Percentiles rank a stretch among this genome's conserved stretches.
These are phyloP conservation scores for Macrocystidia cucumis DNA, from an alignment of 1,284 basidiomycete genomes.

Conservation along the genomic window DNA sequence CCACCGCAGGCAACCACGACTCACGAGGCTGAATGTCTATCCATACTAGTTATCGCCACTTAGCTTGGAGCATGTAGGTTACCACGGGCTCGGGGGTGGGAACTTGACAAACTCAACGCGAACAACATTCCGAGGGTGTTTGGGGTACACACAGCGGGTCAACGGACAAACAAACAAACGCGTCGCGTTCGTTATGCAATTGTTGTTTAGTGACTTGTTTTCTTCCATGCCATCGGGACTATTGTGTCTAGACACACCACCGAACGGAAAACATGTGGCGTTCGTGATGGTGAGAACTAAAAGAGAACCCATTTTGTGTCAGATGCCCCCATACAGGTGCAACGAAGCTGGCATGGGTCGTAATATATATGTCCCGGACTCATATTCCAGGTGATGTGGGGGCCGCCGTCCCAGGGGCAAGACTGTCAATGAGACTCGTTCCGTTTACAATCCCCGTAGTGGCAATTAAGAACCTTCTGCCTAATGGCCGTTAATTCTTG, in stretches of 20 bases:
- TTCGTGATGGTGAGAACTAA: constrained; percentile 15
- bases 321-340: constrained; percentile 10
- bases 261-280: too few relatives aligned
- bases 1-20: too few relatives aligned
- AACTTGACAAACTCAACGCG: not conserved
- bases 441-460: constrained; percentile 88
- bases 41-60: too few relatives aligned
- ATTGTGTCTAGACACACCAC: constrained; percentile 13
- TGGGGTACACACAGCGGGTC: constrained; percentile 22
- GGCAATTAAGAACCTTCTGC: constrained; percentile 79
- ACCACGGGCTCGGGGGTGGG: too few relatives aligned
- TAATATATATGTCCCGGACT: too few relatives aligned
- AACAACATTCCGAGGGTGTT: constrained; percentile 24
- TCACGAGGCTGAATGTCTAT: too few relatives aligned
- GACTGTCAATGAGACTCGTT: constrained; percentile 59
- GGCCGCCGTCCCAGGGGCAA: constrained; percentile 39
- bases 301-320: constrained; percentile 5
- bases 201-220: constrained; percentile 2
- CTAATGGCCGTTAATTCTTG: constrained; percentile 30
- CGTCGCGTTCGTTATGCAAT: constrained; percentile 29
- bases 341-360: not conserved
- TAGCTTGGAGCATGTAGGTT: too few relatives aligned
- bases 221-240: too few relatives aligned
- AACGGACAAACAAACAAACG: constrained; percentile 29
- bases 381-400: constrained; percentile 24